These are phyloP conservation scores for Ophiocordyceps robertsii DNA, from an alignment of 2,329 filamentous ascomycete genomes.

Conservation along the genomic window DNA sequence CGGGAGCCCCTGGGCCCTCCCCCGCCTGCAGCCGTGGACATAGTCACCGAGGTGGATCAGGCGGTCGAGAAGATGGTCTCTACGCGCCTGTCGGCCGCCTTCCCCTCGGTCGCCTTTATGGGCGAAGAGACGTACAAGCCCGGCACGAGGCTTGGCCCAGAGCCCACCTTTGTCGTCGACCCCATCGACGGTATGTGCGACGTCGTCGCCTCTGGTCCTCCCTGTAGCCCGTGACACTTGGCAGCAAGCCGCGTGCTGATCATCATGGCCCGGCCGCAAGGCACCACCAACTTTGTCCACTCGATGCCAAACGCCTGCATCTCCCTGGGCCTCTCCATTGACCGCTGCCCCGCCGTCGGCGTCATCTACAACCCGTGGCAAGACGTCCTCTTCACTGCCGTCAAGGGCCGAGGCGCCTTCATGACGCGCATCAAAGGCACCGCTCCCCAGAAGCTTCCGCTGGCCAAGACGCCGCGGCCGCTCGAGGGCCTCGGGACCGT, in stretches of 20 bases:
- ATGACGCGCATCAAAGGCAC: slow-evolving; percentile 30
- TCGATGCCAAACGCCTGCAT: slow-evolving; percentile 62
- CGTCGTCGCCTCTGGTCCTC: background rate
- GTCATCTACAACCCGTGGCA: slow-evolving; percentile 73
- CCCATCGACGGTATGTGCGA: slow-evolving; percentile 53
- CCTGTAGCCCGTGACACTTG: background rate
- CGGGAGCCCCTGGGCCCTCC: background rate
- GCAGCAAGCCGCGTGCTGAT: background rate
- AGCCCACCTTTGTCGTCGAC: slow-evolving; percentile 69
- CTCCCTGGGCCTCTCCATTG: slow-evolving; percentile 58
- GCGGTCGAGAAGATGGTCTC: slow-evolving; percentile 52
- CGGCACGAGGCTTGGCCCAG: slow-evolving; percentile 45
- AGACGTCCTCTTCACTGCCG: slow-evolving; percentile 53
- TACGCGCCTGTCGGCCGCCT: slow-evolving; percentile 32
- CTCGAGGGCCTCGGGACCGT: slow-evolving; percentile 47
- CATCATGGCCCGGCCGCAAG: slow-evolving; percentile 4
- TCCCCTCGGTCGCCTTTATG: slow-evolving; percentile 50
- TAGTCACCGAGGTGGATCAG: slow-evolving; percentile 55
- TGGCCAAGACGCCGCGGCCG: slow-evolving; percentile 34
- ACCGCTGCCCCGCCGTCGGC: slow-evolving; percentile 49
- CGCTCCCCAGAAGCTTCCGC: slow-evolving; percentile 23
- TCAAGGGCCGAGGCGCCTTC: slow-evolving; percentile 55
- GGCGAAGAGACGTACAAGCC: slow-evolving; percentile 67
- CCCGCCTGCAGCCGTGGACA: slow-evolving; percentile 42
- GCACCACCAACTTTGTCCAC: slow-evolving; percentile 69